Conservation (phyloP, 176 grass and related monocot species). For the Carex kokanica region DNA sequence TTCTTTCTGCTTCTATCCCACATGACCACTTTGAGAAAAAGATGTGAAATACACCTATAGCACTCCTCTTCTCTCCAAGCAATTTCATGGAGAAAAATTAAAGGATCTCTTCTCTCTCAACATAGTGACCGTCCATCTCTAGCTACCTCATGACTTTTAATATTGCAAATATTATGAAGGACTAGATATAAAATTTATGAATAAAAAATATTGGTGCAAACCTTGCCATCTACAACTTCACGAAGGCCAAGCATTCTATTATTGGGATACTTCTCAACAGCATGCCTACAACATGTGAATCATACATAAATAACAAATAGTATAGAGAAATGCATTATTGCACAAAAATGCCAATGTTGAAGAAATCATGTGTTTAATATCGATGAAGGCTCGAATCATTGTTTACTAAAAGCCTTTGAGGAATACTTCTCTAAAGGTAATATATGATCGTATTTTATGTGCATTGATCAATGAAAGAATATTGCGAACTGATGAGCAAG, state of each 20-base stretch:
- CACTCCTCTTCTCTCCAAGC: no score
- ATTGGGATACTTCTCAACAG: conserved; percentile 65
- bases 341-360: neutral
- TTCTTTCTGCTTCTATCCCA: neutral
- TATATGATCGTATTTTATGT: no score
- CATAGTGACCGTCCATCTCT: no score
- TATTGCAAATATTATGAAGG: neutral
- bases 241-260: conserved; percentile 73
- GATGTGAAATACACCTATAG: no score
- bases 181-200: neutral
- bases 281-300: conserved; percentile 27
- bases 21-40: conserved; percentile 9
- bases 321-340: neutral
- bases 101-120: no score
- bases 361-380: neutral
- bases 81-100: no score
- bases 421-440: neutral
- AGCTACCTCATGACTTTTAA: neutral
- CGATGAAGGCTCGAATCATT: no score
- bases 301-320: neutral
- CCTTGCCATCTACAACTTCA: conserved; percentile 66
- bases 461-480: no score
- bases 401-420: neutral
- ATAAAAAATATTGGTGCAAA: conserved; percentile 13
- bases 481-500: no score